Evolutionary conservation across 2,329 filamentous ascomycete species (phyloP), one percentile per base, ranked within the genome.

Genomic region (Ilyonectria destructans): DNA sequence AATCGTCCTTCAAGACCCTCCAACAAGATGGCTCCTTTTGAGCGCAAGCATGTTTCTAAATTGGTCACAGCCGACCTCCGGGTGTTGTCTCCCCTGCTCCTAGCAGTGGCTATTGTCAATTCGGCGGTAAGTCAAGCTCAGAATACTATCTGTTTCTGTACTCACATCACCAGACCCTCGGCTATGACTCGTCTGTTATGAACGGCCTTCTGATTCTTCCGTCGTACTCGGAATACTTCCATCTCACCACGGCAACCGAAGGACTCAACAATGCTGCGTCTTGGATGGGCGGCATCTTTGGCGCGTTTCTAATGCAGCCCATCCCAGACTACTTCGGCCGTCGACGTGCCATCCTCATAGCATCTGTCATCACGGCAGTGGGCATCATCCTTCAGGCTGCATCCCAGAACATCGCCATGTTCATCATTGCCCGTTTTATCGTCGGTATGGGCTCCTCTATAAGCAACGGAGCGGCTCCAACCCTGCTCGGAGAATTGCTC

Each of bases 171-270:
- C 10, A 65, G 66, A 65, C 66, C 6, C 61, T 68, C 33, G 80
- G 83, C 26, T 85, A 85, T 59, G 85, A 87, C 64, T 82, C 83
- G 2, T 87, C 85, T 2, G 86, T 89, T 79, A 80, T 89, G 77
- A 89, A 89, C 67, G 87, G 86, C 0, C 81, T 90, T 26, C 87
- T 89, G 65, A 89, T 90, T 65, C 75, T 90, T 17, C 86, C 87
- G 0, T 84, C 83, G 0, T 90, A 89, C 74, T 84, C 82, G 0
- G 81, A 87, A 43, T 90, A 89, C 74, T 90, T 90, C 78, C 71
- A 82, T 4, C 82, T 90, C 8, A 88, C 79, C n/a, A 75, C 84
- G 0, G 83, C 85, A 0, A 88, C 87, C 0, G 85, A 82, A 0
- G 86, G 85, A 4, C 80, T 90, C 17, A 88, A 89, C 70, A 89